Evolutionary conservation across 441 rosid genomes (phyloP).

Genomic region (Syzygium malaccense): DNA sequence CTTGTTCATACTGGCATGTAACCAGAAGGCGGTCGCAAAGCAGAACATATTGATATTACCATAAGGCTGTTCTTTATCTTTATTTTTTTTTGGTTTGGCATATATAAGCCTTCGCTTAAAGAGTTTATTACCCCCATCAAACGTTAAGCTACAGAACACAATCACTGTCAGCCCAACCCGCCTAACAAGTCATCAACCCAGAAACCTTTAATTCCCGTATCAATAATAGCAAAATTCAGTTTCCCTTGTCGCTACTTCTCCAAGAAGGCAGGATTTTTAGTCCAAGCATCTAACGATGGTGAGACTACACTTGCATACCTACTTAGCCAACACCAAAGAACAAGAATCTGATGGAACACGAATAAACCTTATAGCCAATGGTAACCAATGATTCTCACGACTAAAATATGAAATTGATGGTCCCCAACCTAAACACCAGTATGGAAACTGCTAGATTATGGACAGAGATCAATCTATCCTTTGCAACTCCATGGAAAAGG

Average conservation of each 20-base stretch:
- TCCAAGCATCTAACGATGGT: background rate
- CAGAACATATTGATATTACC: background rate
- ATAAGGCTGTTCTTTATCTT: background rate
- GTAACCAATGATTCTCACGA: background rate
- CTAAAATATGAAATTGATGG: background rate
- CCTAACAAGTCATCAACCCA: background rate
- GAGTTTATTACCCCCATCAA: background rate
- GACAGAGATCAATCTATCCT: background rate
- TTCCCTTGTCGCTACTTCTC: background rate
- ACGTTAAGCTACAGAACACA: background rate
- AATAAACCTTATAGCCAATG: background rate
- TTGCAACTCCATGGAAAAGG: background rate
- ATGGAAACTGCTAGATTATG: background rate
- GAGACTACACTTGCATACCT: background rate
- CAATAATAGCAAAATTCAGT: background rate
- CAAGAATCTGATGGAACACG: background rate
- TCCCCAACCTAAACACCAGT: background rate
- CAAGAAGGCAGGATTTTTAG: background rate
- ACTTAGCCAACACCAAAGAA: background rate
- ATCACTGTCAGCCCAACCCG: background rate
- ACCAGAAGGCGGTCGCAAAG: background rate
- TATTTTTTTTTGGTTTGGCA: background rate
- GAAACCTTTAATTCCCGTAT: background rate
- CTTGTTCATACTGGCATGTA: background rate
- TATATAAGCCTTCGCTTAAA: background rate